A percentile compares a stretch with the other conserved stretches of the same genome.
Conservation (phyloP, 306 rosid species). For the Sesbania bispinosa region DNA sequence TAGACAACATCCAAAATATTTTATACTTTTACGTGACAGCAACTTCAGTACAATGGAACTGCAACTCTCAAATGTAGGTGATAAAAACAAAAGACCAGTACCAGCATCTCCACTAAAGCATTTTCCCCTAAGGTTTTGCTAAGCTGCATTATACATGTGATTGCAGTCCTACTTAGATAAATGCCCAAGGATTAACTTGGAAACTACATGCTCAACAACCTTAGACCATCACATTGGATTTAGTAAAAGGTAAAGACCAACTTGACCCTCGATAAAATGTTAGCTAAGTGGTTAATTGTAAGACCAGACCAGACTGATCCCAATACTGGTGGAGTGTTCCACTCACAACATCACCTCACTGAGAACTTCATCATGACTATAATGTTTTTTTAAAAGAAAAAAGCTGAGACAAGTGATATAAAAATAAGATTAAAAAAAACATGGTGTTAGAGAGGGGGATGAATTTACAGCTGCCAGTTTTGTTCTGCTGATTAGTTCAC, state of each 20-base stretch:
- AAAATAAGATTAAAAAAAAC: slow-evolving; percentile 9
- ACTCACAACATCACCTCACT: neutral
- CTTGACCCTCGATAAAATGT: neutral
- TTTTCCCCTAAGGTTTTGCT: slow-evolving; percentile 1
- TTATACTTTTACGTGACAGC: neutral
- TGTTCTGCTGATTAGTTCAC: slow-evolving; percentile 76
- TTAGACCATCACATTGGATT: neutral
- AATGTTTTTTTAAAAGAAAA: neutral
- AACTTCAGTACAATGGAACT: neutral
- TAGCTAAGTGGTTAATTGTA: neutral
- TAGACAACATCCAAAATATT: slow-evolving; percentile 4
- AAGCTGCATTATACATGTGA: neutral
- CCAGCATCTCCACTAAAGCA: neutral
- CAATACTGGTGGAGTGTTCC: neutral
- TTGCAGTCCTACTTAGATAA: neutral
- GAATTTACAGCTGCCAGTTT: slow-evolving; percentile 43
- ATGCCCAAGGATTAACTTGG: neutral
- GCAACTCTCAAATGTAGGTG: neutral
- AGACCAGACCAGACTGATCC: slow-evolving; percentile 19
- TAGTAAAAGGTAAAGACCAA: neutral
- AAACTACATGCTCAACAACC: neutral
- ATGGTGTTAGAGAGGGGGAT: neutral
- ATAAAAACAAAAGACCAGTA: slow-evolving; percentile 1
- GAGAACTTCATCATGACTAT: neutral
- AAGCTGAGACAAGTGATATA: neutral